phyloP scores from a whole-genome alignment of 2,329 filamentous ascomycete genomes.

The Neonectria coccinea region DNA sequence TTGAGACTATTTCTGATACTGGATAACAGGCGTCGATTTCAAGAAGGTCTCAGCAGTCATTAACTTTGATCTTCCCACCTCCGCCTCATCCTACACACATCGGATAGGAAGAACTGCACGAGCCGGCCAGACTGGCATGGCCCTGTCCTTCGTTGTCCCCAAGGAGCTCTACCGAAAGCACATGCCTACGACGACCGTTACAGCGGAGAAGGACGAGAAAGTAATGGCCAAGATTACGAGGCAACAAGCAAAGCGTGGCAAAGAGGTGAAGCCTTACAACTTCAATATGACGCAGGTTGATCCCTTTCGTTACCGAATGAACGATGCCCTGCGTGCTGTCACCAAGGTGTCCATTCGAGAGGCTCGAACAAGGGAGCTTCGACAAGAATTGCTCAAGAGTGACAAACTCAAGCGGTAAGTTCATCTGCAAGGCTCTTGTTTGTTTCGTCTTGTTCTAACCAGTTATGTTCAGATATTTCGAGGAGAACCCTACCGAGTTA shows the following conservation, averaged over 20 bases:
- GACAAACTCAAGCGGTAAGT: constrained; percentile 84
- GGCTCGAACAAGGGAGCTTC: constrained; percentile 86
- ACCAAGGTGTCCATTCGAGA: constrained; percentile 91
- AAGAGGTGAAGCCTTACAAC: constrained; percentile 88
- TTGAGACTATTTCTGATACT: constrained; percentile 30
- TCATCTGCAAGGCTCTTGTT: background rate
- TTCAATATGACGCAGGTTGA: constrained; percentile 97
- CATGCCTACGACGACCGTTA: constrained; percentile 82
- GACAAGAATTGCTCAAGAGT: constrained; percentile 90
- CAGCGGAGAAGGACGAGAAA: constrained; percentile 85
- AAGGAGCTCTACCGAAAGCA: constrained; percentile 87
- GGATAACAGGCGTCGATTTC: constrained; percentile 79
- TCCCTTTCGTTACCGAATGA: constrained; percentile 93
- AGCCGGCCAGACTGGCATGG: constrained; percentile 92
- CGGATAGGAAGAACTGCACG: constrained; percentile 93
- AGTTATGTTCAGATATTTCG: constrained; percentile 75
- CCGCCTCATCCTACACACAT: constrained; percentile 94
- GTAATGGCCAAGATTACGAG: constrained; percentile 83
- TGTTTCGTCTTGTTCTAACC: constrained; percentile 5
- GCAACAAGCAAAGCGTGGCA: constrained; percentile 81
- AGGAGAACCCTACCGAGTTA: constrained; percentile 93
- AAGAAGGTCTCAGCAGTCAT: constrained; percentile 93
- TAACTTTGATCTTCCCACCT: constrained; percentile 94
- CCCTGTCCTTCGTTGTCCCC: constrained; percentile 94
- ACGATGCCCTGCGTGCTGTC: constrained; percentile 89